Evolutionary conservation across 2,329 filamentous ascomycete genomes (phyloP), one percentile per base, ranked within the genome.

Genomic region (Lasiodiplodia theobromae): DNA sequence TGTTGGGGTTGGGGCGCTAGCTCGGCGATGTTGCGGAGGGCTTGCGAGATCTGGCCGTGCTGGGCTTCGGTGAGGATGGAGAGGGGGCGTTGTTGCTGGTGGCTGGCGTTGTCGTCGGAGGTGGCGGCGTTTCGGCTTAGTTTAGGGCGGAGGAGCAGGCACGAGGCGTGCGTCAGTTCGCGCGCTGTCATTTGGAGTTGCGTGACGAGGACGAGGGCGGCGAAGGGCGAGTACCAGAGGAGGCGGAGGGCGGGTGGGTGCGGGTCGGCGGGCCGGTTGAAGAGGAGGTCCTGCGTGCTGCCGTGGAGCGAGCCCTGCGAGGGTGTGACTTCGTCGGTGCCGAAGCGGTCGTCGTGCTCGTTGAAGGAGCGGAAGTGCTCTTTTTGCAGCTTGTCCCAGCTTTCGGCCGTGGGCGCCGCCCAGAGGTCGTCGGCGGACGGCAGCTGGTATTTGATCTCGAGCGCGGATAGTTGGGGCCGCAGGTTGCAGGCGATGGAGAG

Each of bases 381-480:
- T 2, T 12, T 34, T n/a, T 18, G 40, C 16, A n/a, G 34, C 2
- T 16, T 8, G 7, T 49, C 70, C 73, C 72, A 74, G 16, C 71
- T 68, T 6, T 47, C 69, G 3, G 73, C 70, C 0, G 70, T 71
- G 1, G 68, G 67, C 31, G 73, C 73, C 18, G 57, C 53, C 70
- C 72, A 75, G 7, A 71, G 70, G 16, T 72, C 68, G 37, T 72
- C 70, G 11, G 71, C 71, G 44, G 71, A 73, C 18, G 72, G 73
- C 14, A 74, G 57, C 12, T 72, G 70, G 38, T 73, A 72, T 49
- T 74, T 73, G 34, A 74, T 72, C 28, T 75, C 73, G 18, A 75
- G 53, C 49, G 74, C 72, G 7, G 73, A 75, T n/a, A 75, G 49
- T 28, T 62, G 58, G 3, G 58, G 58, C 7, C 58, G 58, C 8